A percentile compares a stretch with the other conserved stretches of the same genome.
These are phyloP conservation scores for Picea abies DNA, from an alignment of 83 land plant genomes.

Conservation along the genomic window DNA sequence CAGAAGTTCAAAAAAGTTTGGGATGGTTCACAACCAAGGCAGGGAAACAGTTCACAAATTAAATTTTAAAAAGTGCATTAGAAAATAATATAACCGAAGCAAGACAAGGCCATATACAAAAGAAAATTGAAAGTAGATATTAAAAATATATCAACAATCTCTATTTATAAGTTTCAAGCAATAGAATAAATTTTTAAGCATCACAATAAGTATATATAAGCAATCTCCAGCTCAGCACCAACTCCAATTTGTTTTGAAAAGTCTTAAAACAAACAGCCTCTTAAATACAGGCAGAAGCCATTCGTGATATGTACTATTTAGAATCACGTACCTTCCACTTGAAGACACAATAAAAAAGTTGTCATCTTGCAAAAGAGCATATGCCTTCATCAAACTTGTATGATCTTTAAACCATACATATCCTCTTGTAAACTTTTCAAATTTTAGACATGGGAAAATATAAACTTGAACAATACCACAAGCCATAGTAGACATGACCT, in stretches of 20 bases:
- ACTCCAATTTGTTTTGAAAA: too few relatives aligned
- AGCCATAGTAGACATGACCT: background rate
- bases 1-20: too few relatives aligned
- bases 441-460: background rate
- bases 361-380: background rate
- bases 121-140: background rate
- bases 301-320: background rate
- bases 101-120: background rate
- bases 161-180: background rate
- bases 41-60: too few relatives aligned
- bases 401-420: conserved; percentile 6
- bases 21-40: too few relatives aligned
- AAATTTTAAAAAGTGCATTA: too few relatives aligned
- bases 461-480: background rate
- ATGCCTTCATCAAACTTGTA: conserved; percentile 9
- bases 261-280: background rate
- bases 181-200: background rate
- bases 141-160: background rate
- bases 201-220: background rate
- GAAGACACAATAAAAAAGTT: background rate
- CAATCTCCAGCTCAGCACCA: background rate
- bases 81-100: background rate
- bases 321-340: conserved; percentile 1
- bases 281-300: background rate
- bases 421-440: conserved; percentile 5